phyloP scores from a whole-genome alignment of 2,329 filamentous ascomycete species.

The Fusarium annulatum region DNA sequence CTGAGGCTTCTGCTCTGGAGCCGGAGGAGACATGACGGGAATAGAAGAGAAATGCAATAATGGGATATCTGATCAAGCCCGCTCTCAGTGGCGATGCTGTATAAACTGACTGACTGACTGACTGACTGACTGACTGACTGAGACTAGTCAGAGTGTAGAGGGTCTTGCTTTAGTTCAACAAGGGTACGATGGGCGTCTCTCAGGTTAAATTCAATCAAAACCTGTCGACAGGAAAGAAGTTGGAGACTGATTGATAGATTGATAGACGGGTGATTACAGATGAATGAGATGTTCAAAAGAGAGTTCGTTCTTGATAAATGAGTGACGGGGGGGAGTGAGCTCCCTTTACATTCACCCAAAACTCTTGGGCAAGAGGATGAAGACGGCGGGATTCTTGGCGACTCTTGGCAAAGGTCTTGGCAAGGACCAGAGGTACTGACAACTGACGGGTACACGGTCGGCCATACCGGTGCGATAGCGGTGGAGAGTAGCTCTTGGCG shows the following conservation, averaged over 20 bases:
- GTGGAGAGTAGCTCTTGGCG: constrained; percentile 19
- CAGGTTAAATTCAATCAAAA: not conserved
- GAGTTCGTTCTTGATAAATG: constrained; percentile 37
- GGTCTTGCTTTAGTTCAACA: constrained; percentile 18
- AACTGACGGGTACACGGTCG: not conserved
- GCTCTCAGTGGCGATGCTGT: not conserved
- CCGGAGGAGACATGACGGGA: constrained; percentile 49
- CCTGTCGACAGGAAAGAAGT: constrained; percentile 8
- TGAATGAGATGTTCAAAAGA: constrained; percentile 41
- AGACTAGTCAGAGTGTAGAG: constrained; percentile 22
- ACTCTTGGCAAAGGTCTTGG: not conserved
- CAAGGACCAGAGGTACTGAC: constrained; percentile 33
- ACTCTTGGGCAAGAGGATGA: constrained; percentile 49
- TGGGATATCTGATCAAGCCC: constrained; percentile 35
- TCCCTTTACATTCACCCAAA: constrained; percentile 53
- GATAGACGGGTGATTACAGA: constrained; percentile 4
- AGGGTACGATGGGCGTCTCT: not conserved
- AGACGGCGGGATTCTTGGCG: constrained; percentile 55
- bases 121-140: constrained; percentile 3
- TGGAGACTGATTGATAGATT: constrained; percentile 5
- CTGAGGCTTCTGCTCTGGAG: constrained; percentile 42
- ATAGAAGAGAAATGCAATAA: constrained; percentile 18
- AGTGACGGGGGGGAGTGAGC: constrained; percentile 46
- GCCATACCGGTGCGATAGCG: accelerated
- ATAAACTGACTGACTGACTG: not conserved